Evolutionary conservation across 495 filamentous ascomycete genomes (phyloP).

Genomic region (Parmelia sp.): DNA sequence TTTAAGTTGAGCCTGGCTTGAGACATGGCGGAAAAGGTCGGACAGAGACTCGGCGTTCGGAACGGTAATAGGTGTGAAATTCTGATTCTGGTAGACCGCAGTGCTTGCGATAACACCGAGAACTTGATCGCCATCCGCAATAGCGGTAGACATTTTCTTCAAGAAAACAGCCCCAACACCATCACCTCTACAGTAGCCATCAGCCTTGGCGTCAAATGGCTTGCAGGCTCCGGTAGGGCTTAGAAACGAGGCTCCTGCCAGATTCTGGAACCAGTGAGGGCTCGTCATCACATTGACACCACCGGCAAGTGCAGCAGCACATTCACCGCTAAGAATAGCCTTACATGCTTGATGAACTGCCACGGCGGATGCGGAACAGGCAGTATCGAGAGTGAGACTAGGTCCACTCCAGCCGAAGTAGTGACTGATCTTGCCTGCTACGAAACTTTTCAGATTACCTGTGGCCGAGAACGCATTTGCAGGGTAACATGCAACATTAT

Average conservation of each 20-base stretch:
- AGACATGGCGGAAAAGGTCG: slow-evolving; percentile 49
- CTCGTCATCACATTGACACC: slow-evolving; percentile 40
- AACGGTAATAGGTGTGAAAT: slow-evolving; percentile 63
- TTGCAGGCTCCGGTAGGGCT: slow-evolving; percentile 52
- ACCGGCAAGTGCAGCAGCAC: slow-evolving; percentile 35
- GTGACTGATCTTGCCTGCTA: too few relatives aligned
- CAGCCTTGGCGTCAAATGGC: slow-evolving; percentile 62
- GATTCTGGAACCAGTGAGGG: slow-evolving; percentile 34
- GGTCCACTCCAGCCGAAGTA: slow-evolving; percentile 42
- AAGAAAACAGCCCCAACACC: slow-evolving; percentile 58
- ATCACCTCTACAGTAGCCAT: slow-evolving; percentile 70
- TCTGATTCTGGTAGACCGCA: slow-evolving; percentile 60
- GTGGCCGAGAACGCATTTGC: too few relatives aligned
- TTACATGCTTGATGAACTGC: slow-evolving; percentile 39
- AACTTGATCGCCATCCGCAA: slow-evolving; percentile 57
- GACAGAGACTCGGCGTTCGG: slow-evolving; percentile 59
- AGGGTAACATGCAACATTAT: too few relatives aligned
- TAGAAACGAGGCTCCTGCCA: slow-evolving; percentile 35
- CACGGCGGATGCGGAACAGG: slow-evolving; percentile 41
- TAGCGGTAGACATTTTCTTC: slow-evolving; percentile 58
- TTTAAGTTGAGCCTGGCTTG: slow-evolving; percentile 50
- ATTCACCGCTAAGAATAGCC: slow-evolving; percentile 32
- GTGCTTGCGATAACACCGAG: slow-evolving; percentile 55
- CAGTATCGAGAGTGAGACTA: slow-evolving; percentile 38
- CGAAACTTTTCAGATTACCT: too few relatives aligned